phyloP scores from a whole-genome alignment of 140 eudicot genomes.

The Senecio squalidus region DNA sequence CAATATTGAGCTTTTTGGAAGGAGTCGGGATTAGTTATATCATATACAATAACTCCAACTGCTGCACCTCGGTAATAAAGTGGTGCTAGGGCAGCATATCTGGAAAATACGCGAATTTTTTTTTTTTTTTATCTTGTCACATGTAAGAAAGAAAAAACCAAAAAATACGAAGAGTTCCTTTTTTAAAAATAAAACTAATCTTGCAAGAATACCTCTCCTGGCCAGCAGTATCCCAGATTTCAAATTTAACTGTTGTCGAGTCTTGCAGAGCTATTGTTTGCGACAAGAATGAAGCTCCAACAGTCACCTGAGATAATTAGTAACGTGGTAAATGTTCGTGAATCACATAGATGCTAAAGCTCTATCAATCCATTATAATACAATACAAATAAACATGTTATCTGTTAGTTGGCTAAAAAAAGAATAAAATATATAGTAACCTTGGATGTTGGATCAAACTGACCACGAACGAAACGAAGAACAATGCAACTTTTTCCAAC shows the following conservation, averaged over 20 bases:
- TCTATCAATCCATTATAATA: too few relatives aligned
- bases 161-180: not conserved
- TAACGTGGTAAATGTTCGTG: not conserved
- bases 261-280: constrained; percentile 96
- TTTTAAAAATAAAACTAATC: not conserved
- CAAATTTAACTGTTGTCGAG: constrained; percentile 94
- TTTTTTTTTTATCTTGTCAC: too few relatives aligned
- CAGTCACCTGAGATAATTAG: constrained; percentile 62
- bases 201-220: constrained; percentile 68
- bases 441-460: constrained; percentile 98
- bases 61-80: constrained; percentile 98
- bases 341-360: not conserved
- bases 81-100: constrained; percentile 98
- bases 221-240: constrained; percentile 99
- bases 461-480: constrained; percentile 98
- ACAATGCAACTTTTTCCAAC: constrained; percentile 99
- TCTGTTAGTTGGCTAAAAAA: not conserved
- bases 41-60: constrained; percentile 86
- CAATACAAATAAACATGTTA: not conserved
- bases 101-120: constrained; percentile 28
- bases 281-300: constrained; percentile 97
- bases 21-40: constrained; percentile 91
- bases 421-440: constrained; percentile 23
- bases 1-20: constrained; percentile 92
- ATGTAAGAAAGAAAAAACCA: not conserved